phyloP scores from a whole-genome alignment of 2,329 filamentous ascomycete species.

The Fusarium nygamai region DNA sequence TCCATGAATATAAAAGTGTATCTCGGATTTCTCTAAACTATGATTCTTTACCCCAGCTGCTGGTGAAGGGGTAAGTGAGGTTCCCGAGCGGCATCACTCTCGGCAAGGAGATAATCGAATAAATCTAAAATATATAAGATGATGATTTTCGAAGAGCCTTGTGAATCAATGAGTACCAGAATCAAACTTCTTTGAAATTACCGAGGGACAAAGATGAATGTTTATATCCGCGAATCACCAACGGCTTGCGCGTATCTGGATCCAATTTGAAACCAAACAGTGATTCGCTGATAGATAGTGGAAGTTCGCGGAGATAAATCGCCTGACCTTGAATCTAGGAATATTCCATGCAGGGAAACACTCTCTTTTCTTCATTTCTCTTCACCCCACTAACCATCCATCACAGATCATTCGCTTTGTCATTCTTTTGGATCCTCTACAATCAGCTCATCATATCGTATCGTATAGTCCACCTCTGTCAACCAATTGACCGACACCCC shows the following conservation, averaged over 20 bases:
- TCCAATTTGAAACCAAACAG: slow-evolving; percentile 7
- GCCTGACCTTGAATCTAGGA: slow-evolving; percentile 29
- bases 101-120: not conserved
- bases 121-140: not conserved
- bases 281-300: slow-evolving; percentile 26
- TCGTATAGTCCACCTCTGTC: not conserved
- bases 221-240: slow-evolving; percentile 14
- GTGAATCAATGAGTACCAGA: not conserved
- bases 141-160: not conserved
- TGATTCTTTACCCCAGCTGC: not conserved
- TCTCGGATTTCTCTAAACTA: not conserved
- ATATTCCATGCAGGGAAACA: slow-evolving; percentile 10
- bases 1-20: not conserved
- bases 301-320: slow-evolving; percentile 26
- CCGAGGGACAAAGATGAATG: not conserved
- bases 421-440: not conserved
- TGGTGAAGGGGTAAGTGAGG: not conserved
- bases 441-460: not conserved
- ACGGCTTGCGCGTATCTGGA: not conserved
- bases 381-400: slow-evolving; percentile 8
- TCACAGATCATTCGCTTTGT: not conserved
- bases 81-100: not conserved
- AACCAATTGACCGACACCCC: slow-evolving; percentile 8
- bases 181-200: not conserved
- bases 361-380: not conserved